Conservation (phyloP, 1,139 yeast species). For the Suhomyces choctaworum region DNA sequence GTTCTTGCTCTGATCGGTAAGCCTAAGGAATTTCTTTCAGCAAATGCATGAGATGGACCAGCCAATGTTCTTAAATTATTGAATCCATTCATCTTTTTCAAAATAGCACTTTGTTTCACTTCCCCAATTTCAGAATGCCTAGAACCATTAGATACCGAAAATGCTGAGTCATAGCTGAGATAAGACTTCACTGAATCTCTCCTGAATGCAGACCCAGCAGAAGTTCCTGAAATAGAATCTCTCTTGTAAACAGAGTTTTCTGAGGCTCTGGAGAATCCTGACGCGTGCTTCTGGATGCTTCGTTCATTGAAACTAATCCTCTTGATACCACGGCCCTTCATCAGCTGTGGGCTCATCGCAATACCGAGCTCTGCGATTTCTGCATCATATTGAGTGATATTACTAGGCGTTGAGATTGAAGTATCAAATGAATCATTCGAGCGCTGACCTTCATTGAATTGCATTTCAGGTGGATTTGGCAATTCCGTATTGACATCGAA, state of each 20-base stretch:
- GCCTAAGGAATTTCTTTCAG: constrained; percentile 25
- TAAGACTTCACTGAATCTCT: constrained; percentile 51
- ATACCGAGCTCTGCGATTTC: constrained; percentile 49
- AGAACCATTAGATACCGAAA: constrained; percentile 39
- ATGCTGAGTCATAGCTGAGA: constrained; percentile 56
- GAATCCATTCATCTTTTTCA: constrained; percentile 41
- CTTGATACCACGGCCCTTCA: constrained; percentile 19
- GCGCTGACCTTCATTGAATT: constrained; percentile 5
- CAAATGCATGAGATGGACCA: constrained; percentile 15
- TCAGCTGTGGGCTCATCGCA: constrained; percentile 43
- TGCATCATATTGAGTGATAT: constrained; percentile 42
- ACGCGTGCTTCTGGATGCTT: constrained; percentile 20
- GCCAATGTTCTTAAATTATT: constrained; percentile 35
- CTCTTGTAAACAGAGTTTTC: constrained; percentile 29
- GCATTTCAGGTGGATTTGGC: constrained; percentile 19
- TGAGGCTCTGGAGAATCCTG: constrained; percentile 28
- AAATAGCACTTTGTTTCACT: constrained; percentile 15
- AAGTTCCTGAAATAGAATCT: constrained; percentile 33
- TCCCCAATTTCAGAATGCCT: constrained; percentile 16
- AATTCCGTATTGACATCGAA: constrained; percentile 23
- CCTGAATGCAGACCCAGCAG: constrained; percentile 30
- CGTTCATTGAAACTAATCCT: constrained; percentile 32
- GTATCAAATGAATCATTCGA: constrained; percentile 28
- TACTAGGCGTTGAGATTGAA: constrained; percentile 43
- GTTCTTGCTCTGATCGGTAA: constrained; percentile 24